Base-by-base conservation (phyloP, 345 rosid genomes). In the Gossypium turneri region DNA sequence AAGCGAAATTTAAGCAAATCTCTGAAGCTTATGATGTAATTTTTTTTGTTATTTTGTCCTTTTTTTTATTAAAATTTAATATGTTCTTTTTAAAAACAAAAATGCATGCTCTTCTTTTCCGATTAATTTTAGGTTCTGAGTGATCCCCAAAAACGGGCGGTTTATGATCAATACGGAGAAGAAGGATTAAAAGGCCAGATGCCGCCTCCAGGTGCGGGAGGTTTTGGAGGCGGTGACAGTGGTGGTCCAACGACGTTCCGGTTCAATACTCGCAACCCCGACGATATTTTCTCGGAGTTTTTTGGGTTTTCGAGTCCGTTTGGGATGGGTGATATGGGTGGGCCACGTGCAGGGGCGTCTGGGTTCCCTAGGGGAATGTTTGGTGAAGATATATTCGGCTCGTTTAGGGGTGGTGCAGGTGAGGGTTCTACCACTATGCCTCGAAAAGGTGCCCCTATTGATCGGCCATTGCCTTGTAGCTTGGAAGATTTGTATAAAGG, bases 401-500 rank as follows among this genome's bases (percentile, higher is more conserved):
- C 86, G 0, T 75, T 87, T 71, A 83, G 88, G 45, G 75, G 81
- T 12, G 76, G 65, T 19, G 78, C 85, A 2, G 87, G 86, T 3
- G 88, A 86, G 76, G 82, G 85, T 13, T 84, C 88, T 4, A 78
- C 84, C 1, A 81, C 58, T 59, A 20, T 81, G 17, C 88, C 82
- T 3, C 83, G 90, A 65, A 92, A 94, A 80, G 89, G 84, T 16
- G 89, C 92, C 0, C 78, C 97, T 7, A 89, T 92, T 2, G 98
- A 94, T 80, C 79, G 93, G 76, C 79, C 89, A 7, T 84, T 92
- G 83, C 90, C 93, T 4, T 94, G 94, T 80, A 92, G 96, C 82
- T 88, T 94, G 84, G 98, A 92, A 84, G 98, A 94, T 70, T 80
- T 94, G 72, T 94, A 84, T 57, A 94, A 89, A 76, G 98, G 98